Evolutionary conservation across 768 basidiomycete species (phyloP).

Genomic region (Baorangia bicolor): DNA sequence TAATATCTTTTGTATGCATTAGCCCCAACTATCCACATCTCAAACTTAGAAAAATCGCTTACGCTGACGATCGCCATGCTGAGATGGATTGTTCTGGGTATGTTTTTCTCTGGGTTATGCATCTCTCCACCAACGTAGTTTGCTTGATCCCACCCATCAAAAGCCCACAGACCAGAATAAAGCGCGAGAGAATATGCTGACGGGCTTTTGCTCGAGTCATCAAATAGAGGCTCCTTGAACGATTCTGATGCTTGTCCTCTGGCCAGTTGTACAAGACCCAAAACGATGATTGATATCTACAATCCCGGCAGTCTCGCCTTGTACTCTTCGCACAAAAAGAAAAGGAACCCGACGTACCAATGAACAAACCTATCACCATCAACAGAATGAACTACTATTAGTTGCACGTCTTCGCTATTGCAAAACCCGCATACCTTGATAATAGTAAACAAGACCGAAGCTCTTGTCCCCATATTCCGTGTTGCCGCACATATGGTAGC

Average conservation of each 20-base stretch:
- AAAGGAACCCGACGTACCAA: slow-evolving; percentile 47
- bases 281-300: slow-evolving; percentile 67
- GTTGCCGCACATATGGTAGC: slow-evolving; percentile 78
- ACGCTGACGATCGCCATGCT: slow-evolving; percentile 86
- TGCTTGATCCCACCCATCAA: slow-evolving; percentile 94
- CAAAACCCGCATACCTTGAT: slow-evolving; percentile 61
- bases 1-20: slow-evolving; percentile 46
- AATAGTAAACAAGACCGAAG: slow-evolving; percentile 82
- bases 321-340: neutral
- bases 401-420: neutral
- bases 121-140: slow-evolving; percentile 94
- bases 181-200: slow-evolving; percentile 90
- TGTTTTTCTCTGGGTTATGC: slow-evolving; percentile 74
- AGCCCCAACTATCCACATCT: slow-evolving; percentile 1
- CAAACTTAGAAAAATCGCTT: slow-evolving; percentile 21
- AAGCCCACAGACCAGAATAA: slow-evolving; percentile 94
- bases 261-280: slow-evolving; percentile 76
- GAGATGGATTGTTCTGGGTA: slow-evolving; percentile 85
- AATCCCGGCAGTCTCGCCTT: neutral
- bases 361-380: slow-evolving; percentile 50
- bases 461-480: slow-evolving; percentile 73
- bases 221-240: slow-evolving; percentile 66
- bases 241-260: slow-evolving; percentile 71
- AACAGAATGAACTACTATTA: neutral
- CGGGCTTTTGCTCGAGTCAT: slow-evolving; percentile 71